Conservation (phyloP, 2,329 filamentous ascomycete genomes). For the Fusarium sp. region DNA sequence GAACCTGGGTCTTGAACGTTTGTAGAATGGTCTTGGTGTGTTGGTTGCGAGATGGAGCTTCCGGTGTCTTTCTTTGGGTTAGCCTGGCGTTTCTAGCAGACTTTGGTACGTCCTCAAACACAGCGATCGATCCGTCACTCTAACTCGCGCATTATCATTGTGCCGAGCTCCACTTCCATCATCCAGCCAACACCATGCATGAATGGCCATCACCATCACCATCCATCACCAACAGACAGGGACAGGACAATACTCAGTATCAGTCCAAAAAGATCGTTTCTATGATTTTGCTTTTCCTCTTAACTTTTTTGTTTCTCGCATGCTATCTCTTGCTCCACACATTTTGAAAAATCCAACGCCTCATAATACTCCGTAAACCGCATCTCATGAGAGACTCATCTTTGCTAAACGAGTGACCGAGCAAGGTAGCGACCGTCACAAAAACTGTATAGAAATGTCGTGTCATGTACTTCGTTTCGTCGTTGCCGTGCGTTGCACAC, state of each 20-base stretch:
- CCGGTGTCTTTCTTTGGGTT: slow-evolving; percentile 40
- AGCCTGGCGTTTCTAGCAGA: slow-evolving; percentile 32
- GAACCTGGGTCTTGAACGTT: slow-evolving; percentile 37
- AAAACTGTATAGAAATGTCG: slow-evolving; percentile 34
- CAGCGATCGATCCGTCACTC: background rate
- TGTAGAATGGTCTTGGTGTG: slow-evolving; percentile 37
- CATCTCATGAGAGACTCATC: slow-evolving; percentile 16
- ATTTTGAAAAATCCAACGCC: slow-evolving; percentile 19
- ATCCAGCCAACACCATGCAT: background rate
- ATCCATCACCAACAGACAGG: background rate
- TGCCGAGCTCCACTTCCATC: slow-evolving; percentile 2
- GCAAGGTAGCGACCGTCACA: slow-evolving; percentile 34
- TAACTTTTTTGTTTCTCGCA: slow-evolving; percentile 25
- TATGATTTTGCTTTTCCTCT: slow-evolving; percentile 8
- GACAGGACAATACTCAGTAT: background rate
- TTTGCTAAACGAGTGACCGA: slow-evolving; percentile 37
- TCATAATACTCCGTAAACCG: slow-evolving; percentile 18
- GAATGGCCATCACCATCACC: background rate
- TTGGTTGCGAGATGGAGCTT: slow-evolving; percentile 35
- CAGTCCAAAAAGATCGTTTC: background rate
- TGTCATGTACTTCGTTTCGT: slow-evolving; percentile 45
- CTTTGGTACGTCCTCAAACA: slow-evolving; percentile 13
- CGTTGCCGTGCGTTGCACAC: slow-evolving; percentile 35
- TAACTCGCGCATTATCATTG: slow-evolving; percentile 31
- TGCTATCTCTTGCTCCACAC: slow-evolving; percentile 7